phyloP scores from a whole-genome alignment of 2,329 filamentous ascomycete genomes.

The Xylariaceae sp. region DNA sequence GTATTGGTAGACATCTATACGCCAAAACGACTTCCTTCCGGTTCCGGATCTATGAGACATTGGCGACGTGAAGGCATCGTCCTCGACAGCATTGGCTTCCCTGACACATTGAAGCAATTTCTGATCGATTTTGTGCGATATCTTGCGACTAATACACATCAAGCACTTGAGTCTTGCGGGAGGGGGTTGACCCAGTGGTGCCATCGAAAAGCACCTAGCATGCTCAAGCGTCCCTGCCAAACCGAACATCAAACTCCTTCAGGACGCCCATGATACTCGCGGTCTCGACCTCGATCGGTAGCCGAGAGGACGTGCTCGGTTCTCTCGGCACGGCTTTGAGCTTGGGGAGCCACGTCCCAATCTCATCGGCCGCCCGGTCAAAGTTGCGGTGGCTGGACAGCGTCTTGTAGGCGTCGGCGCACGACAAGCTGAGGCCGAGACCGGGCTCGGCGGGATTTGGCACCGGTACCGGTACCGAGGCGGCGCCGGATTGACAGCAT shows the following conservation, averaged over 20 bases:
- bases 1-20: too few relatives aligned
- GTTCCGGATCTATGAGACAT: too few relatives aligned
- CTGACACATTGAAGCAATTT: too few relatives aligned
- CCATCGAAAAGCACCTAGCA: too few relatives aligned
- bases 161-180: too few relatives aligned
- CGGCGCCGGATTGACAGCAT: conserved; percentile 51
- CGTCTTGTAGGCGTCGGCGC: conserved; percentile 72
- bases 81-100: too few relatives aligned
- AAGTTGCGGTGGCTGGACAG: conserved; percentile 71
- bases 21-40: too few relatives aligned
- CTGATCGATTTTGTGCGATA: too few relatives aligned
- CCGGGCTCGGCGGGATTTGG: conserved; percentile 16
- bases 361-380: conserved; percentile 63
- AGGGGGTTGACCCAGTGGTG: too few relatives aligned
- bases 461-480: conserved; percentile 12
- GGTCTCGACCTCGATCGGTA: conserved; percentile 70
- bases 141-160: too few relatives aligned
- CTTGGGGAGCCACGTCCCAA: conserved; percentile 68
- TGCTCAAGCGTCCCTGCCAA: conserved; percentile 41
- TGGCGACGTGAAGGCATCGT: too few relatives aligned
- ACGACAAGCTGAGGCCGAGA: conserved; percentile 54
- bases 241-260: conserved; percentile 71
- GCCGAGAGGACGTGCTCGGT: conserved; percentile 32
- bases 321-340: conserved; percentile 50
- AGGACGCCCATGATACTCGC: conserved; percentile 82